Conservation (phyloP, 345 rosid species). For the Aquilaria yunnanensis region DNA sequence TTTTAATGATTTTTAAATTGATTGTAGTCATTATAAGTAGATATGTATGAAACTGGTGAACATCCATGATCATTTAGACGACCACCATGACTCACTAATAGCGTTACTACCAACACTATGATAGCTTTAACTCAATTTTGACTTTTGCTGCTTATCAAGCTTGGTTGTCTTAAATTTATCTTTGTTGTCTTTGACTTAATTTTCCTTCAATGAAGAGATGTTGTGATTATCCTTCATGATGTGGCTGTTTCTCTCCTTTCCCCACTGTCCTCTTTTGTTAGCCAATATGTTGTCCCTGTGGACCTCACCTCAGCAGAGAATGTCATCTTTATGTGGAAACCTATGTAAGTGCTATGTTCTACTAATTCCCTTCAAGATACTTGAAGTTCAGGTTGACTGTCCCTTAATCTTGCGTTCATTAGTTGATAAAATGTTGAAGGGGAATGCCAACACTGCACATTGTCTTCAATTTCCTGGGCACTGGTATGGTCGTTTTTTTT, state of each 20-base stretch:
- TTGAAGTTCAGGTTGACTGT: constrained; percentile 11
- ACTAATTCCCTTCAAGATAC: constrained; percentile 9
- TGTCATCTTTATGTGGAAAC: constrained; percentile 89
- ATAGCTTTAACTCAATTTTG: too few relatives aligned
- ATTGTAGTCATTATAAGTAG: too few relatives aligned
- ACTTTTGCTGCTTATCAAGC: too few relatives aligned
- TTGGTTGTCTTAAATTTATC: too few relatives aligned
- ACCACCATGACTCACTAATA: too few relatives aligned
- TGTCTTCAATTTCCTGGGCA: constrained; percentile 95
- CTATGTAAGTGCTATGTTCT: constrained; percentile 46
- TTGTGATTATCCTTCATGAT: too few relatives aligned
- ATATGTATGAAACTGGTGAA: too few relatives aligned
- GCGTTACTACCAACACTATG: too few relatives aligned
- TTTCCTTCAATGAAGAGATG: too few relatives aligned
- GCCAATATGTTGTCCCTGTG: constrained; percentile 94
- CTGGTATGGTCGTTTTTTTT: constrained; percentile 46
- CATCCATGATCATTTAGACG: too few relatives aligned
- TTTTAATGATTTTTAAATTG: background rate
- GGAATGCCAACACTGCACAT: constrained; percentile 94
- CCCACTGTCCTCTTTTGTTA: constrained; percentile 12
- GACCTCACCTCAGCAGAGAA: constrained; percentile 49
- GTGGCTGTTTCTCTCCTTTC: background rate
- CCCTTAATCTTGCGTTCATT: constrained; percentile 15
- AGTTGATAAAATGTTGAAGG: constrained; percentile 83
- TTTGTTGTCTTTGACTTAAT: too few relatives aligned